Evolutionary conservation across 2,329 filamentous ascomycete species (phyloP).

Genomic region (Fusarium siculi): DNA sequence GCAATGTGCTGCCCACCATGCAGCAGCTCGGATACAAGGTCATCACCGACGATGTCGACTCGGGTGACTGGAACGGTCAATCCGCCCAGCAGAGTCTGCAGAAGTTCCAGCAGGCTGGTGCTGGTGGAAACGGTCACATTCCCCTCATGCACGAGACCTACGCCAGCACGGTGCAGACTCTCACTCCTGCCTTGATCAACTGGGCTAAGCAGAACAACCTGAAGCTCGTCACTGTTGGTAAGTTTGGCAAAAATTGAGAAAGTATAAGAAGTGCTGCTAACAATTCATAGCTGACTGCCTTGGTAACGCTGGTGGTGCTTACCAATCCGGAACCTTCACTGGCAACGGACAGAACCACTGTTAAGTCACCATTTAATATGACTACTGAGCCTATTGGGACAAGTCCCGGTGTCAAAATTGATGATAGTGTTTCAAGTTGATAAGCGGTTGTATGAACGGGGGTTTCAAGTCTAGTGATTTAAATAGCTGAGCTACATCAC

Average conservation of each 20-base stretch:
- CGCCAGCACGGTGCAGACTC: slow-evolving; percentile 57
- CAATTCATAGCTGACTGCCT: slow-evolving; percentile 17
- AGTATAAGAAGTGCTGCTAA: neutral
- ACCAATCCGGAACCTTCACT: slow-evolving; percentile 22
- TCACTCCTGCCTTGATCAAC: slow-evolving; percentile 62
- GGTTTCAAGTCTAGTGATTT: neutral
- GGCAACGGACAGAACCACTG: slow-evolving; percentile 25
- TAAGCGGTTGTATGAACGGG: neutral
- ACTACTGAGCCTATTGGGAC: rapidly evolving
- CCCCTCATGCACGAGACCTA: slow-evolving; percentile 68
- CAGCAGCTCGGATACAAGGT: slow-evolving; percentile 65
- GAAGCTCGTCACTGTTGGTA: slow-evolving; percentile 62
- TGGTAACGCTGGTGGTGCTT: slow-evolving; percentile 25
- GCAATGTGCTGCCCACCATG: slow-evolving; percentile 56
- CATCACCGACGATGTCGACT: slow-evolving; percentile 70
- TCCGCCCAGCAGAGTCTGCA: slow-evolving; percentile 62
- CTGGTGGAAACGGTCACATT: slow-evolving; percentile 61
- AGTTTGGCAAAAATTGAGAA: slow-evolving; percentile 24
- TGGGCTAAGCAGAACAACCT: slow-evolving; percentile 61
- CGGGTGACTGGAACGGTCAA: slow-evolving; percentile 69
- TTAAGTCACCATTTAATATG: neutral
- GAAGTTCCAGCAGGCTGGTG: slow-evolving; percentile 59
- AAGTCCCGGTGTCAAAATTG: rapidly evolving
- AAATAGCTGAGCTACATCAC: neutral
- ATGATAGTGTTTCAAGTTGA: neutral